A percentile compares a stretch with the other conserved stretches of the same genome.
phyloP scores from a whole-genome alignment of 306 rosid species.

The Boehmeria nivea region DNA sequence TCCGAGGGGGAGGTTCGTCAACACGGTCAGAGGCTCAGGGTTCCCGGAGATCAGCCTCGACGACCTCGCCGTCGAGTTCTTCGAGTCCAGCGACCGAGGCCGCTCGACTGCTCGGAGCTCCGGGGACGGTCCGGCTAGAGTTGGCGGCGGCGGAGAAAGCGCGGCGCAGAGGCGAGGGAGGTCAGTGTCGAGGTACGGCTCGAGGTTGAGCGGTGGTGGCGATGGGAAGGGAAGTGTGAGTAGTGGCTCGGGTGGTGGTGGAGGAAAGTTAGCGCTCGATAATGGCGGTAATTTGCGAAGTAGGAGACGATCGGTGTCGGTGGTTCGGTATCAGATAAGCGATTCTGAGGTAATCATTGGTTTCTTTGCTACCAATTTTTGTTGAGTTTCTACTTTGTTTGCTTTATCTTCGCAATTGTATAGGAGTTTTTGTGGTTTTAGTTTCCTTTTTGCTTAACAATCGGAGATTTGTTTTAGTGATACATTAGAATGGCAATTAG shows the following conservation, averaged over 20 bases:
- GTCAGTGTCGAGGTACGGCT: constrained; percentile 74
- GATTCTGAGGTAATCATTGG: constrained; percentile 77
- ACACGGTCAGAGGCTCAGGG: constrained; percentile 78
- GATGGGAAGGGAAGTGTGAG: constrained; percentile 37
- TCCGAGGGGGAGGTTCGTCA: constrained; percentile 64
- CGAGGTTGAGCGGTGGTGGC: constrained; percentile 26
- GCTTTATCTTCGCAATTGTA: no score
- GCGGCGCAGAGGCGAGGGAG: constrained; percentile 75
- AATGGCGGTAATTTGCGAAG: constrained; percentile 42
- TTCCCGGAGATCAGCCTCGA: constrained; percentile 96
- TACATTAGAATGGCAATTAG: no score
- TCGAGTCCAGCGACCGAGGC: constrained; percentile 66
- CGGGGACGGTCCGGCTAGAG: constrained; percentile 29
- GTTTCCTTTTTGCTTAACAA: not conserved
- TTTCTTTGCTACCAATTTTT: not conserved
- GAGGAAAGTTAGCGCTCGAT: constrained; percentile 47
- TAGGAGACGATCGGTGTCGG: constrained; percentile 76
- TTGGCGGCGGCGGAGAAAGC: constrained; percentile 4
- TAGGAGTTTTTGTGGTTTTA: no score
- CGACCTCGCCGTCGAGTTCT: constrained; percentile 79
- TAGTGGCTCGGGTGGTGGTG: constrained; percentile 19
- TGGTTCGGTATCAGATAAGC: constrained; percentile 75
- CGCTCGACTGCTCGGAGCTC: constrained; percentile 36
- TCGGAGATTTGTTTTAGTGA: not conserved
- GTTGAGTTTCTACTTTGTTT: constrained; percentile 5